phyloP scores from a whole-genome alignment of 2,329 filamentous ascomycete species.

The Chaetoscypha palmicola region DNA sequence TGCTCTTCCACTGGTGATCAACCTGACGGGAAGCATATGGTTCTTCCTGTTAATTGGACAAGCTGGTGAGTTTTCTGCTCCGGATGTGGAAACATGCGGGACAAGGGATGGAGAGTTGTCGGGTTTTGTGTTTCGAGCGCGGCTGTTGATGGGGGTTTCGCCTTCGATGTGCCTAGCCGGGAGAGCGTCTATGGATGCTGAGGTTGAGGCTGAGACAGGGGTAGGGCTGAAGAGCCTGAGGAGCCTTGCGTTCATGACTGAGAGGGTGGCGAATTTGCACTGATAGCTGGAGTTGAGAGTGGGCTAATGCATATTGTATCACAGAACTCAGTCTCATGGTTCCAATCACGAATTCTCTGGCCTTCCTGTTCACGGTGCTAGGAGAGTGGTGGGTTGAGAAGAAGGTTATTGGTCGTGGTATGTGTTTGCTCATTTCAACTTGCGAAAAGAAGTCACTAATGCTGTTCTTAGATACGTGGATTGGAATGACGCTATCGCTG shows the following conservation, averaged over 20 bases:
- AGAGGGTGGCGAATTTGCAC: not conserved
- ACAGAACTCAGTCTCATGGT: conserved; percentile 86
- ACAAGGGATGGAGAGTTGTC: conserved; percentile 6
- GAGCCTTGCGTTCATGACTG: not conserved
- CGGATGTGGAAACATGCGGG: no score
- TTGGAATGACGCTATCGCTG: conserved; percentile 74
- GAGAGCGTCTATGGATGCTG: no score
- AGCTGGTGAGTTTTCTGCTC: conserved; percentile 72
- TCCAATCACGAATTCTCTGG: conserved; percentile 87
- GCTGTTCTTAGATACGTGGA: conserved; percentile 59
- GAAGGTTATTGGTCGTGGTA: conserved; percentile 80
- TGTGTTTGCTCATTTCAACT: conserved; percentile 25
- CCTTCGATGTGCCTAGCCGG: no score
- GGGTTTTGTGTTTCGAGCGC: not conserved
- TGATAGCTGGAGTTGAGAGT: not conserved
- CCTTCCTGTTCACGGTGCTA: conserved; percentile 91
- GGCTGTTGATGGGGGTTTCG: not conserved
- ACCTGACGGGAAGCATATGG: conserved; percentile 90
- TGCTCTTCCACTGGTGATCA: conserved; percentile 75
- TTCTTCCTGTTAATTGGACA: conserved; percentile 92
- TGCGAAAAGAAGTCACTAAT: conserved; percentile 4
- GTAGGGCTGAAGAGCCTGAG: not conserved
- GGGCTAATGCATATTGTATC: conserved; percentile 6
- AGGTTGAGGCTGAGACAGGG: not conserved
- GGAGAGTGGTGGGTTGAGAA: conserved; percentile 93